Conservation (phyloP, 1,139 yeast genomes). For the Sugiyamaella grinbergsii region DNA sequence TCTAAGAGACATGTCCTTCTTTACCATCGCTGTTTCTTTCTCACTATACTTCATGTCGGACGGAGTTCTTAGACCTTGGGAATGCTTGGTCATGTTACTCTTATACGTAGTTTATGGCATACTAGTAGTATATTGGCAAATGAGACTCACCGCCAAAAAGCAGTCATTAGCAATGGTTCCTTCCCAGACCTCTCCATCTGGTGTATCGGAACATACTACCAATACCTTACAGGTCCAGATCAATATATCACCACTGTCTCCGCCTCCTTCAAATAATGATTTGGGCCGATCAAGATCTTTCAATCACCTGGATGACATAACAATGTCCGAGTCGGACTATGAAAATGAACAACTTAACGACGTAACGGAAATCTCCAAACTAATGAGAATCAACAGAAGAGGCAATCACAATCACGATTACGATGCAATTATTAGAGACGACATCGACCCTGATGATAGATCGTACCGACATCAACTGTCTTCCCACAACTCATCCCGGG, state of each 20-base stretch:
- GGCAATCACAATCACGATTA: slow-evolving; percentile 13
- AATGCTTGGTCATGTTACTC: slow-evolving; percentile 52
- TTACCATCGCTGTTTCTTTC: slow-evolving; percentile 50
- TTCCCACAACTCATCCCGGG: neutral
- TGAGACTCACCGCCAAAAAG: slow-evolving; percentile 28
- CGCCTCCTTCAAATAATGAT: too few relatives aligned
- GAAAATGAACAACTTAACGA: slow-evolving; percentile 3
- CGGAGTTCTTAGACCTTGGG: slow-evolving; percentile 50
- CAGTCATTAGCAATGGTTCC: too few relatives aligned
- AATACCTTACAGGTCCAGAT: too few relatives aligned
- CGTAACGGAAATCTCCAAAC: slow-evolving; percentile 33
- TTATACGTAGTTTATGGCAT: slow-evolving; percentile 59
- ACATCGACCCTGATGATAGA: neutral
- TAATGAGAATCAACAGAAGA: slow-evolving; percentile 35
- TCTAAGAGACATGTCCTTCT: slow-evolving; percentile 58
- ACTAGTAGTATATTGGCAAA: slow-evolving; percentile 51
- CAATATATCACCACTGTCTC: neutral
- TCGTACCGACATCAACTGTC: neutral
- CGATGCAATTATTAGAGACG: neutral
- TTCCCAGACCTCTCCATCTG: too few relatives aligned
- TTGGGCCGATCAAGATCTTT: neutral
- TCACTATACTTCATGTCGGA: slow-evolving; percentile 49
- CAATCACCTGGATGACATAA: neutral
- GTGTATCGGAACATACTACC: too few relatives aligned
- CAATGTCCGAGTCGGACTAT: neutral